These are phyloP conservation scores for Fusarium cicatricum DNA, from an alignment of 2,329 filamentous ascomycete species.

Conservation along the genomic window DNA sequence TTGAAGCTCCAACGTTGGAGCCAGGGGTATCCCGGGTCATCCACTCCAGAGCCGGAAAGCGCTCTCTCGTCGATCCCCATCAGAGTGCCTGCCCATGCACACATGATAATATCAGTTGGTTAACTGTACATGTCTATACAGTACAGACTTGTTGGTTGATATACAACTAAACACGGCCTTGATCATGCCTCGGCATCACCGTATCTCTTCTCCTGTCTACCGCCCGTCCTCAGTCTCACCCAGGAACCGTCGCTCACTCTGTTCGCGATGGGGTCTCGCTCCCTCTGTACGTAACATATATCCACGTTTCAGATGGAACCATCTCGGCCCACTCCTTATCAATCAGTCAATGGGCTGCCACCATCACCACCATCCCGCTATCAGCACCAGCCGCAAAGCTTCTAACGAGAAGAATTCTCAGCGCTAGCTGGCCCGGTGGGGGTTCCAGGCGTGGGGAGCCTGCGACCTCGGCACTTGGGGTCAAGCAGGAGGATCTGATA, in stretches of 20 bases:
- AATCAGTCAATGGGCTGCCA: constrained; percentile 34
- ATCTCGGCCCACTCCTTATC: constrained; percentile 33
- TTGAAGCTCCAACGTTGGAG: background rate
- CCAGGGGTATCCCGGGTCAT: constrained; percentile 24
- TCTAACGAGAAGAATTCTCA: constrained; percentile 13
- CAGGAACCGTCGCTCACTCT: constrained; percentile 11
- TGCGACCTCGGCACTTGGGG: constrained; percentile 15
- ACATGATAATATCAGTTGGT: background rate
- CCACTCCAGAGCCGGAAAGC: constrained; percentile 29
- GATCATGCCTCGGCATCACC: background rate
- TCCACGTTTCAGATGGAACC: constrained; percentile 3
- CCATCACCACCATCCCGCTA: constrained; percentile 32
- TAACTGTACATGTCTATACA: background rate
- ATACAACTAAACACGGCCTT: background rate
- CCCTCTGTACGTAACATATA: constrained; percentile 20
- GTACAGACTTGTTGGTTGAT: background rate
- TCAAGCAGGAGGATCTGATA: background rate
- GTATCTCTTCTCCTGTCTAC: background rate
- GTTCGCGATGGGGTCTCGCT: constrained; percentile 3
- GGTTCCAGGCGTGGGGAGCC: constrained; percentile 1
- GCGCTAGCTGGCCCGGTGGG: constrained; percentile 21
- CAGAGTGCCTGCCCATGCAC: background rate
- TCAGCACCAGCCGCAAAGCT: constrained; percentile 4
- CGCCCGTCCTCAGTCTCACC: constrained; percentile 1
- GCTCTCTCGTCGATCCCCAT: constrained; percentile 27